These are phyloP conservation scores for Auricularia auricula-judae DNA, from an alignment of 768 basidiomycete species.

Conservation along the genomic window DNA sequence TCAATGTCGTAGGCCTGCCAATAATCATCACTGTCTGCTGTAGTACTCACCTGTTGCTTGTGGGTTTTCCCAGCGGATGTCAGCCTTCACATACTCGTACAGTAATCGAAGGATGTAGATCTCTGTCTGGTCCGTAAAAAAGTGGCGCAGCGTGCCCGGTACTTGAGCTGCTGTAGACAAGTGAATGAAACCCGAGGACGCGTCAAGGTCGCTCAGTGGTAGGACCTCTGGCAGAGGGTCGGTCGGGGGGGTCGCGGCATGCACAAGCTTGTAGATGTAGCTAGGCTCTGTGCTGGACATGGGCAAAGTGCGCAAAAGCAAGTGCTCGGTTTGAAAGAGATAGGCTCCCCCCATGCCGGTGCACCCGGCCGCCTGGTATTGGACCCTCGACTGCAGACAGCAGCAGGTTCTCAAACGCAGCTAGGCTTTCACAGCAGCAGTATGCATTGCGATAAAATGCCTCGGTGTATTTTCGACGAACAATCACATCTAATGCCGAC, in stretches of 20 bases:
- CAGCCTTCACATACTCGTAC: slow-evolving; percentile 27
- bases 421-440: no score
- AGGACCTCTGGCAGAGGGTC: slow-evolving; percentile 32
- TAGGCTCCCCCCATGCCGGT: background rate
- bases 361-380: no score
- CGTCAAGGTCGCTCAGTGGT: slow-evolving; percentile 40
- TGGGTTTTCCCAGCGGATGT: slow-evolving; percentile 41
- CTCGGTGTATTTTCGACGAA: no score
- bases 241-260: slow-evolving; percentile 26
- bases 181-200: slow-evolving; percentile 39
- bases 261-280: slow-evolving; percentile 54
- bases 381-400: no score
- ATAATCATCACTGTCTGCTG: no score
- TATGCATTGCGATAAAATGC: no score
- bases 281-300: slow-evolving; percentile 21
- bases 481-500: no score
- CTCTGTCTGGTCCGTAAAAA: slow-evolving; percentile 29
- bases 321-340: background rate
- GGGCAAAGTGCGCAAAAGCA: background rate
- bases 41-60: slow-evolving; percentile 19
- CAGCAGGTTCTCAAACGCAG: no score
- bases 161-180: slow-evolving; percentile 44
- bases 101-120: slow-evolving; percentile 35
- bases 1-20: background rate
- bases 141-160: slow-evolving; percentile 32